phyloP scores from a whole-genome alignment of 108 stramenopile genomes.

The Skeletonema grethae region DNA sequence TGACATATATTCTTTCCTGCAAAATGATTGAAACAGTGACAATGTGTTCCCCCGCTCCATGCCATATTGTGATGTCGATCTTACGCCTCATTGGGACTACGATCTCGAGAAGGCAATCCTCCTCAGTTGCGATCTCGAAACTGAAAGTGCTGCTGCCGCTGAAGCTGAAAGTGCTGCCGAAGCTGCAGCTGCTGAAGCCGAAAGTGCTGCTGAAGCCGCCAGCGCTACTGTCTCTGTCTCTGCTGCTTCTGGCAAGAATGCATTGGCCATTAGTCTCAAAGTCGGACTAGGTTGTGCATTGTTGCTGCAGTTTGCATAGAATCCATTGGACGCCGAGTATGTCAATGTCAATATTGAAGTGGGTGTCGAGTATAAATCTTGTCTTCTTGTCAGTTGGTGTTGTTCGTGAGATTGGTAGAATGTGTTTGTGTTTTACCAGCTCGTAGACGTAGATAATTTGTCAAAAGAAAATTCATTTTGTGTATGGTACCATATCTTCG shows the following conservation, averaged over 20 bases:
- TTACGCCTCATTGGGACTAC: conserved; percentile 48
- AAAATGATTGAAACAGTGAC: neutral
- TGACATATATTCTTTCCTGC: too few relatives aligned
- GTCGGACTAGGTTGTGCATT: conserved; percentile 12
- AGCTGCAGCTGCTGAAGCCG: neutral
- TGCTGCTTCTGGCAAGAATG: neutral
- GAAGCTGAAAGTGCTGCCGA: neutral
- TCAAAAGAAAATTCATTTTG: too few relatives aligned
- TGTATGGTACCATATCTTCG: too few relatives aligned
- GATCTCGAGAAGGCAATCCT: conserved; percentile 49
- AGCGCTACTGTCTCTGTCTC: neutral
- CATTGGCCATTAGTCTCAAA: neutral
- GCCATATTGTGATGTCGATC: conserved; percentile 50
- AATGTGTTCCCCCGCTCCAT: conserved; percentile 31
- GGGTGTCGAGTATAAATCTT: too few relatives aligned
- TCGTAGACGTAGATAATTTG: too few relatives aligned
- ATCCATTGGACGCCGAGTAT: too few relatives aligned
- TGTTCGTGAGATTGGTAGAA: too few relatives aligned
- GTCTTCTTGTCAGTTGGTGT: too few relatives aligned
- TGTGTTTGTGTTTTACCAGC: too few relatives aligned
- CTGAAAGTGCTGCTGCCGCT: neutral
- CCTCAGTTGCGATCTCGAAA: conserved; percentile 18
- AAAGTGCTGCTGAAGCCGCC: neutral
- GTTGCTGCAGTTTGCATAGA: neutral
- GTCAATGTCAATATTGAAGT: too few relatives aligned